Evolutionary conservation across 345 rosid species (phyloP), one percentile per base, ranked within the genome.

Genomic region (Trapa incisa): DNA sequence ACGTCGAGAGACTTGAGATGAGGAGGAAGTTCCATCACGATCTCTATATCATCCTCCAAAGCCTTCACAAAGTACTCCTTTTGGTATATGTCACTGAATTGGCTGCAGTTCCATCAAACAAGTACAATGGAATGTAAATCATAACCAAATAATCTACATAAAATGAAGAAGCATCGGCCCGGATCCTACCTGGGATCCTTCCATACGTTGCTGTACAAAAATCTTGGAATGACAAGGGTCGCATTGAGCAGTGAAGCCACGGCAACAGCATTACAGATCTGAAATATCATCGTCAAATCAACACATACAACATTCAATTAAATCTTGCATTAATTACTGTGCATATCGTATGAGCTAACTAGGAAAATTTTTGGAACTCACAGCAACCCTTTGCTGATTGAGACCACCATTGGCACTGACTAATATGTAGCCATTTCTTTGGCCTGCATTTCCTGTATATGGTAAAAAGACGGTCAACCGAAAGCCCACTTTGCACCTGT

Each of bases 191-290:
- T 93, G 2, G 97, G 95, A 83, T 93, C 98, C 74, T 84, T 90
- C 98, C 97, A 90, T n/a, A 90, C 96, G 68, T 86, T 93, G 86
- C 98, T 93, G 84, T 90, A 90, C 53, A 88, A 89, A 78, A 93
- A 90, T 79, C 74, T 81, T 11, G 98, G 98, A 72, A 88, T 74
- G 75, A 86, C 84, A 64, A 93, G 77, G 64, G 91, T 85, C 32
- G 96, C 92, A 3, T 93, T 86, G 17, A 93, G 94, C 64, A 88
- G 75, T 62, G 86, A 80, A 33, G 98, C 94, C 79, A 88, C 82
- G 0, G 96, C 79, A 69, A 90, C 88, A 33, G 89, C 90, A 50
- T 90, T 93, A 77, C 97, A 90, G 0, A 88, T 83, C 97, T 93
- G 83, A 5, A 58, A 58, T 58, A 8, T 35, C 16, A 58, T 7